Evolutionary conservation across 805 yeast genomes (phyloP).

Genomic region (Jamesozyma spencerorum): DNA sequence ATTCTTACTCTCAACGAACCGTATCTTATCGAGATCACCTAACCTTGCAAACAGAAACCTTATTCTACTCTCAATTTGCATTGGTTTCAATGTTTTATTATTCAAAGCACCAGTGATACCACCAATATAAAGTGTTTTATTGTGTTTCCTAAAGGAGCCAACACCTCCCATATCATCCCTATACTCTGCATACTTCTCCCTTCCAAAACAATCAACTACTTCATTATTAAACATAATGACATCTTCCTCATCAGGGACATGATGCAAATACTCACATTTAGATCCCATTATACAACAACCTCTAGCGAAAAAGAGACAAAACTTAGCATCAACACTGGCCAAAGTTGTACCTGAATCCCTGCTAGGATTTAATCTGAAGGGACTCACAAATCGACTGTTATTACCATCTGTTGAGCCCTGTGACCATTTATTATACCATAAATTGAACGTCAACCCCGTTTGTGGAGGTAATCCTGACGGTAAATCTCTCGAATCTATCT

Average conservation of each 20-base stretch:
- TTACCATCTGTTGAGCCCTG: slow-evolving; percentile 31
- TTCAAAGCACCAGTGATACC: slow-evolving; percentile 35
- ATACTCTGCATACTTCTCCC: slow-evolving; percentile 74
- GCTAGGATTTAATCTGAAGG: slow-evolving; percentile 48
- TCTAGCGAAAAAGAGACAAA: slow-evolving; percentile 80
- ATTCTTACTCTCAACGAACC: slow-evolving; percentile 50
- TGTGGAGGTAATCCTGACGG: slow-evolving; percentile 62
- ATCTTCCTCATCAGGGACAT: slow-evolving; percentile 60
- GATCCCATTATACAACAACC: slow-evolving; percentile 79
- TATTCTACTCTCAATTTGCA: slow-evolving; percentile 34
- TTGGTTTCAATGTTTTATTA: slow-evolving; percentile 31
- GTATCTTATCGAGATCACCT: slow-evolving; percentile 64
- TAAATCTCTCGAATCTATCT: slow-evolving; percentile 52
- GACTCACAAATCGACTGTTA: slow-evolving; percentile 41
- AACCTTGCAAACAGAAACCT: slow-evolving; percentile 47
- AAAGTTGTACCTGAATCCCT: slow-evolving; percentile 68
- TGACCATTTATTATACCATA: slow-evolving; percentile 88
- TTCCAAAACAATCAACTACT: slow-evolving; percentile 76
- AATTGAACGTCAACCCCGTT: slow-evolving; percentile 69
- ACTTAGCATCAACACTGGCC: slow-evolving; percentile 48
- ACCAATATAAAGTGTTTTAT: slow-evolving; percentile 74
- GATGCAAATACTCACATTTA: slow-evolving; percentile 67
- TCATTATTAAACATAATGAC: slow-evolving; percentile 36
- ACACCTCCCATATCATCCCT: slow-evolving; percentile 93
- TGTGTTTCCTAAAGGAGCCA: slow-evolving; percentile 65